These are phyloP conservation scores for Effrenium voratum DNA, from an alignment of 73 alveolate species.

Conservation along the genomic window DNA sequence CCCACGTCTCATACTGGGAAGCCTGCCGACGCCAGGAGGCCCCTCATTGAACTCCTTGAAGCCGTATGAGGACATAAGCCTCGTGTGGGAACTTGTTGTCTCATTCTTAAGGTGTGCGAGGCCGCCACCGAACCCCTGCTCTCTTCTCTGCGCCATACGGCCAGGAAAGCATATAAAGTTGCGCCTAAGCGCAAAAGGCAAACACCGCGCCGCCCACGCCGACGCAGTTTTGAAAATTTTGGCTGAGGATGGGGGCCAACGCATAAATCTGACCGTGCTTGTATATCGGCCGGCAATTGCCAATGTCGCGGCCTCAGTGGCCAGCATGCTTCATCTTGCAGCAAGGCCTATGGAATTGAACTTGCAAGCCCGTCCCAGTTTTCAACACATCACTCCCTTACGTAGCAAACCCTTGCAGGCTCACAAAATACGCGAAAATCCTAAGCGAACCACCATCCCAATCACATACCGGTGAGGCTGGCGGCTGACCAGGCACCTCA, in stretches of 20 bases:
- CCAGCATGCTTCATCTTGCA: neutral
- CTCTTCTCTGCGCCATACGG: constrained; percentile 18
- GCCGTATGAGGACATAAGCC: constrained; percentile 52
- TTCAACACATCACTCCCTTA: too few relatives aligned
- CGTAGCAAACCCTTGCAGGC: too few relatives aligned
- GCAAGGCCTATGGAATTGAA: neutral
- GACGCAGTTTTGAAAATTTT: neutral
- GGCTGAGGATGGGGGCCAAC: neutral
- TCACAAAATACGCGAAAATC: too few relatives aligned
- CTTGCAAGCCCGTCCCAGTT: neutral
- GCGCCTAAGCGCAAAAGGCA: neutral
- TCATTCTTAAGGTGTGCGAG: neutral
- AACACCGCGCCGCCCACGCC: neutral
- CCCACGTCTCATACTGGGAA: too few relatives aligned
- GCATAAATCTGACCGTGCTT: constrained; percentile 40
- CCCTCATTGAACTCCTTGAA: constrained; percentile 32
- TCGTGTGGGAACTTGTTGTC: neutral
- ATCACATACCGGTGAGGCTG: constrained; percentile 24
- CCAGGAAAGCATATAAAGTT: constrained; percentile 28
- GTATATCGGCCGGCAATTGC: constrained; percentile 32
- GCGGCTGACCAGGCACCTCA: constrained; percentile 28
- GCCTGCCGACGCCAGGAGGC: constrained; percentile 28
- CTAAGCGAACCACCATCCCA: constrained; percentile 15
- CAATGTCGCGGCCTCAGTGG: constrained; percentile 31
- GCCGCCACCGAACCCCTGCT: neutral